These are phyloP conservation scores for Ustilago lituana DNA, from an alignment of 1,284 basidiomycete genomes.

Conservation along the genomic window DNA sequence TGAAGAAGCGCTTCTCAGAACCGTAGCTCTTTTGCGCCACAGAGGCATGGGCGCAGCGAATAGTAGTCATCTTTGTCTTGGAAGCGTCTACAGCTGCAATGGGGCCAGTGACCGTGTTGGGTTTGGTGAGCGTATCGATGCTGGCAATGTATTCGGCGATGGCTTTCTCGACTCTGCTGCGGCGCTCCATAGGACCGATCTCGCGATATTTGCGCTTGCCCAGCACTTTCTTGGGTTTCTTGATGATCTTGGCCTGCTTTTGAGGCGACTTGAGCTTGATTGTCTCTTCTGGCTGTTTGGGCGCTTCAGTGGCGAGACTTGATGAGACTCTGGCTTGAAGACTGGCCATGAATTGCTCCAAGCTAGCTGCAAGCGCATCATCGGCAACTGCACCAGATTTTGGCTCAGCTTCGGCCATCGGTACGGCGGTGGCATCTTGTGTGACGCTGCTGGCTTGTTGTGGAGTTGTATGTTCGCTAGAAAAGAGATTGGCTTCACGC, in stretches of 20 bases:
- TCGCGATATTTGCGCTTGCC: constrained; percentile 52
- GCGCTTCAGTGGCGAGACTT: constrained; percentile 14
- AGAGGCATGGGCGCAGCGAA: constrained; percentile 84
- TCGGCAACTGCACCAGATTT: constrained; percentile 17
- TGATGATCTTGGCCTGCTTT: constrained; percentile 26
- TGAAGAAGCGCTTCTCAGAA: constrained; percentile 88
- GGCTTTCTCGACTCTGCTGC: constrained; percentile 34
- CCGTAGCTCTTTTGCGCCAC: constrained; percentile 92
- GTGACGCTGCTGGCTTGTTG: neutral
- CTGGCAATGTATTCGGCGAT: constrained; percentile 44
- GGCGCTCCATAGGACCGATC: constrained; percentile 43
- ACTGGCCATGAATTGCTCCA: constrained; percentile 58
- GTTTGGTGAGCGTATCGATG: constrained; percentile 37
- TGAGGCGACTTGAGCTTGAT: constrained; percentile 22
- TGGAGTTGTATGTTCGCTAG: constrained; percentile 2
- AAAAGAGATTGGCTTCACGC: constrained; percentile 39
- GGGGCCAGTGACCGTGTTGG: constrained; percentile 41
- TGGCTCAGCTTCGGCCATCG: neutral
- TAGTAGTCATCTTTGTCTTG: constrained; percentile 73
- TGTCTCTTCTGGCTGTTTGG: constrained; percentile 11
- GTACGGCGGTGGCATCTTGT: neutral
- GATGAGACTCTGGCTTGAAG: constrained; percentile 32
- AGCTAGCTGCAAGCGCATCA: constrained; percentile 47
- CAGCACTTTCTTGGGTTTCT: constrained; percentile 38
- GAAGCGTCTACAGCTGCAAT: constrained; percentile 22